Conservation (phyloP, 1,284 basidiomycete species). For the Xerocomus subilludens region DNA sequence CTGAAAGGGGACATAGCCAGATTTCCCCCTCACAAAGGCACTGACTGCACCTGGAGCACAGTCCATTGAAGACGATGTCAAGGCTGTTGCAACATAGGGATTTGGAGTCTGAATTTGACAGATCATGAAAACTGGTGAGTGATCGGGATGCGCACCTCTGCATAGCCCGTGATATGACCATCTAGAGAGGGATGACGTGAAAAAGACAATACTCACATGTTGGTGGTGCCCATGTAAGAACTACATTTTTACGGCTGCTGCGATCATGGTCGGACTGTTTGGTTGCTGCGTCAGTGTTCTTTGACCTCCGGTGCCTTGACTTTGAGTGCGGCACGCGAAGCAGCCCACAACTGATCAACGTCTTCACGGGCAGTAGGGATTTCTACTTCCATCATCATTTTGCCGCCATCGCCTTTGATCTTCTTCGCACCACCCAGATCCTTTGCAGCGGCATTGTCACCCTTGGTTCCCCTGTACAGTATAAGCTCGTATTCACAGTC, state of each 20-base stretch:
- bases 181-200: constrained; percentile 58
- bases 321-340: constrained; percentile 74
- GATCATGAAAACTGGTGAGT: constrained; percentile 5
- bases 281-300: constrained; percentile 84
- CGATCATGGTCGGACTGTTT: constrained; percentile 90
- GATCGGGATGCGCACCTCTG: constrained; percentile 63
- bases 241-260: constrained; percentile 85
- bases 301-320: constrained; percentile 74
- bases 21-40: constrained; percentile 93
- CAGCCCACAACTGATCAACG: constrained; percentile 85
- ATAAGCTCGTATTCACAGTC: constrained; percentile 20
- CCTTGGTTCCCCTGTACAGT: constrained; percentile 80
- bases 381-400: constrained; percentile 87
- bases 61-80: constrained; percentile 85
- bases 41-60: constrained; percentile 81
- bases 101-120: constrained; percentile 61
- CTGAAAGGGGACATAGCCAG: constrained; percentile 90
- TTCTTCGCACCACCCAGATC: constrained; percentile 91
- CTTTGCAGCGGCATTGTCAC: constrained; percentile 86
- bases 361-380: constrained; percentile 84
- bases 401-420: constrained; percentile 82
- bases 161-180: constrained; percentile 83
- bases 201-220: constrained; percentile 67
- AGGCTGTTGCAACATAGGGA: constrained; percentile 64
- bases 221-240: constrained; percentile 85